A percentile compares a stretch with the other conserved stretches of the same genome.
phyloP scores from a whole-genome alignment of 2,329 filamentous ascomycete species.

The Fusarium sp. region DNA sequence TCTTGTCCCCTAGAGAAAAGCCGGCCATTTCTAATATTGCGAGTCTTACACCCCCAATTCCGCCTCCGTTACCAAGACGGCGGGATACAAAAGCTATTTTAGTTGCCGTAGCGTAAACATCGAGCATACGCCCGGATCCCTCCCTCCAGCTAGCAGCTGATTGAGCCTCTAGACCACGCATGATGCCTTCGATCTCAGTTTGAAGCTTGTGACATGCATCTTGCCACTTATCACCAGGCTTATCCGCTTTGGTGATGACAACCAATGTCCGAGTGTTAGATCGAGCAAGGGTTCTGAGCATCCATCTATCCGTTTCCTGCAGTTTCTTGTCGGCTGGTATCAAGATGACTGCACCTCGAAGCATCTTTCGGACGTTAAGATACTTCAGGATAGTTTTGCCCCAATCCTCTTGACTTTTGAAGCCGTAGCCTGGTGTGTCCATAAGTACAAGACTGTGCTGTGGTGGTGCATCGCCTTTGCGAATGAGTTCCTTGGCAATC shows the following conservation, averaged over 20 bases:
- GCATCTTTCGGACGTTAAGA: constrained; percentile 58
- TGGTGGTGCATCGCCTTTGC: constrained; percentile 56
- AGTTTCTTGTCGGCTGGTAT: constrained; percentile 66
- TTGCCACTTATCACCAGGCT: constrained; percentile 52
- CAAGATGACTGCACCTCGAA: constrained; percentile 66
- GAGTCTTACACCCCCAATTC: constrained; percentile 55
- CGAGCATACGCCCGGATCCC: constrained; percentile 46
- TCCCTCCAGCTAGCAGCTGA: constrained; percentile 48
- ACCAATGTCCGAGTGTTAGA: constrained; percentile 61
- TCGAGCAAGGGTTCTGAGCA: constrained; percentile 61
- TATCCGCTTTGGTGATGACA: constrained; percentile 70
- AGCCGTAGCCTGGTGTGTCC: constrained; percentile 66
- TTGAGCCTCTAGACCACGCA: constrained; percentile 41
- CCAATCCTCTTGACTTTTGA: constrained; percentile 62
- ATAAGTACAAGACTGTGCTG: constrained; percentile 62
- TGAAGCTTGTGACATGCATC: constrained; percentile 47
- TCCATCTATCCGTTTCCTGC: constrained; percentile 61
- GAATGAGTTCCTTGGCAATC: constrained; percentile 44
- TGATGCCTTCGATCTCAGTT: constrained; percentile 44
- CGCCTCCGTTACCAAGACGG: constrained; percentile 52
- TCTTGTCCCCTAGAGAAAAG: constrained; percentile 47
- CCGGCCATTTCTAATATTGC: constrained; percentile 59
- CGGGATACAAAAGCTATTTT: constrained; percentile 50
- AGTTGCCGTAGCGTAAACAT: constrained; percentile 55
- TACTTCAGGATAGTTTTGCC: constrained; percentile 66